Evolutionary conservation across 2,329 filamentous ascomycete species (phyloP), one percentile per base, ranked within the genome.

Genomic region (Bipolaris cookei): DNA sequence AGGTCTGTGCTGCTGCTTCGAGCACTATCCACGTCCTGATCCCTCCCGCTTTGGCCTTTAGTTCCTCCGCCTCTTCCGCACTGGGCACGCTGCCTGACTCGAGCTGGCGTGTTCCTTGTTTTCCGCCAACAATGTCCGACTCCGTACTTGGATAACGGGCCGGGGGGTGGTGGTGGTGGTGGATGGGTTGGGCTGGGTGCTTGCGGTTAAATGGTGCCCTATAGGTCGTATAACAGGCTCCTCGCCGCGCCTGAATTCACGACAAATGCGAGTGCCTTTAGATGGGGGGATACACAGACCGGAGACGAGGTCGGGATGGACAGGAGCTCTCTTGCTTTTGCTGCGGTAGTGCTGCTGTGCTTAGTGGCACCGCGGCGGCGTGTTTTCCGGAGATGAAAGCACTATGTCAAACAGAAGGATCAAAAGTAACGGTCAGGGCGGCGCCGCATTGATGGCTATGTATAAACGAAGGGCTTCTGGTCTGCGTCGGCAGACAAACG

Each of bases 21-120:
- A 51, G 32, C 52, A 48, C 41, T 47, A 53, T 49, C 49, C 50
- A 45, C 49, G 46, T 46, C 49, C 51, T 49, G 55, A 58, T 58
- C 51, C 46, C 55, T 57, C 57, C 59, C 59, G 59, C 59, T 62
- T 62, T 54, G 52, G 52, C 56, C 59, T 51, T 54, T 62, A 60
- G 59, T 54, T 59, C 53, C 53, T 62, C 59, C 59, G 59, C 56
- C 51, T 54, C 53, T 56, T 59, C 59, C 59, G 59, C 59, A 48
- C 50, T 54, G 50, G 20, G 50, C 44, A 54, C 30, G 18, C 23
- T 25, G 25, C 23, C 51, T 48, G 50, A 54, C 50, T 57, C 50
- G 50, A 43, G 18, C 50, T 23, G 34, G 44, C 43, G 43, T 20
- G 10, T 39, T 43, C 52, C 49, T 25, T 43, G 54, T 35, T 47